Evolutionary conservation across 2,329 filamentous ascomycete species (phyloP).

Genomic region (Diaporthe australafricana): DNA sequence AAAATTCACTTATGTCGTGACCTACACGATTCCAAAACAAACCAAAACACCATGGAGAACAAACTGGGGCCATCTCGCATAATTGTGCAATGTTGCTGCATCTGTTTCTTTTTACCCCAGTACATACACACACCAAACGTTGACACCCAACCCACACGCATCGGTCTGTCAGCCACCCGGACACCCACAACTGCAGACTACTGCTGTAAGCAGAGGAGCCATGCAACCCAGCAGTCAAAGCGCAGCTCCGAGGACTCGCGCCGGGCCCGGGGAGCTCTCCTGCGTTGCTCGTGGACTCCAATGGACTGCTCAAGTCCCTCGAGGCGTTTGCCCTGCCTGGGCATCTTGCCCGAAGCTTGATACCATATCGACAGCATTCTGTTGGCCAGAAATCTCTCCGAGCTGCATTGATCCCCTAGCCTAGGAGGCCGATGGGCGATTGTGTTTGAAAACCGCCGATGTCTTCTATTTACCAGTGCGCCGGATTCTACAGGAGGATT

Average conservation of each 20-base stretch:
- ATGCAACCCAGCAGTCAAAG: conserved; percentile 26
- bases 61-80: neutral
- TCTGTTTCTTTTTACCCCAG: neutral
- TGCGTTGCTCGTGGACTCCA: no score
- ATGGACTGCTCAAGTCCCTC: neutral
- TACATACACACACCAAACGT: conserved; percentile 28
- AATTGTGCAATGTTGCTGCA: neutral
- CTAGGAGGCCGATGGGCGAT: neutral
- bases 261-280: neutral
- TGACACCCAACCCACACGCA: conserved; percentile 36
- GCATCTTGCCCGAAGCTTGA: conserved; percentile 9
- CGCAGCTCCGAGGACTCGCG: neutral
- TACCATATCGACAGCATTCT: neutral
- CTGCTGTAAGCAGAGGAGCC: neutral
- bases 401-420: neutral
- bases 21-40: neutral
- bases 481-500: neutral
- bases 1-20: neutral
- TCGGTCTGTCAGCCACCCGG: conserved; percentile 8
- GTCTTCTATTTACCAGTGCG: neutral
- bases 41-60: neutral
- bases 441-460: neutral
- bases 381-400: conserved; percentile 6
- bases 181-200: neutral
- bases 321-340: neutral